Evolutionary conservation across 2,329 filamentous ascomycete genomes (phyloP), one percentile per base, ranked within the genome.

Genomic region (Dryadomyces quercus-mongolicae): DNA sequence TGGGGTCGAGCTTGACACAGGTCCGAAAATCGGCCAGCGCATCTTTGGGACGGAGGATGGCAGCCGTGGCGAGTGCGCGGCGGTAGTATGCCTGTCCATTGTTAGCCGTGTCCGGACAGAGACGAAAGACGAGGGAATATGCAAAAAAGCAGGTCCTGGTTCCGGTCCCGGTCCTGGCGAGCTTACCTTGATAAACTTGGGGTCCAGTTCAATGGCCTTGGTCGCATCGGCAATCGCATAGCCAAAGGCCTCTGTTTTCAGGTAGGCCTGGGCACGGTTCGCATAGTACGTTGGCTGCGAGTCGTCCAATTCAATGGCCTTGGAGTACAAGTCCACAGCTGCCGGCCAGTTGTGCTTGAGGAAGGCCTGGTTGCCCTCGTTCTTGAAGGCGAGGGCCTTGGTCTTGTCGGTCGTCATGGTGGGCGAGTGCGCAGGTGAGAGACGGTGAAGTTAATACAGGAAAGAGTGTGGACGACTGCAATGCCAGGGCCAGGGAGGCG

Each of bases 351-450:
- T 86, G 64, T 95, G 89, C 36, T 82, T 76, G 55, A 84, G 82
- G 71, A 97, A 97, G 53, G 90, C 90, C 65, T 91, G 87, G 72
- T 98, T 98, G 67, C 93, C 93, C 70, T 94, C 80, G 70, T 94
- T 86, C 75, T 98, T 98, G 62, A 95, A 75, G 66, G 85, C 86
- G 61, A 83, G 79, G 52, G 92, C 92, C 68, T 87, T 82, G 67
- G 87, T 83, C 63, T 71, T 60, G n/a, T 62, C 57, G 8, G 63
- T 62, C 21, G 66, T 55, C 65, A 67, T 67, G 36, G 20, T 51
- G n/a, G 15, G 49, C 13, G 15, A 25, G 25, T 18, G 15, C 16
- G 25, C 13, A 7, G 20, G 43, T 34, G 42, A 20, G 36, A 42
- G 38, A 21, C 3, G 12, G 5, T 5, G 42, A 31, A 3, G 21